These are phyloP conservation scores for Thalia dealbata DNA, from an alignment of 176 grass and related monocot genomes.

Conservation along the genomic window DNA sequence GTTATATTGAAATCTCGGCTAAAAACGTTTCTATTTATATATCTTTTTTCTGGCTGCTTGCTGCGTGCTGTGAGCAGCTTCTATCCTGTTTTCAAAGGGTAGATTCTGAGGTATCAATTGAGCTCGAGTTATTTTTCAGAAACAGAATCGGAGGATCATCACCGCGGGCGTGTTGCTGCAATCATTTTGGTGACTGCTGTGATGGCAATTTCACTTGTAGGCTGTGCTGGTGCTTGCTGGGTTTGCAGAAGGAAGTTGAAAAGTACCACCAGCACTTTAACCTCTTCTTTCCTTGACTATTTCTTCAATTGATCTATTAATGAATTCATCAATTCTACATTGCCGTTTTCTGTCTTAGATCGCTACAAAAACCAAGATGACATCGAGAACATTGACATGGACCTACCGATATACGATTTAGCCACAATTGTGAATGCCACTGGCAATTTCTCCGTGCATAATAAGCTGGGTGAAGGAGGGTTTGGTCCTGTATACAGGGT, in stretches of 20 bases:
- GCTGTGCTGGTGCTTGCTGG: background rate
- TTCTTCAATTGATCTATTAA: too few species aligned
- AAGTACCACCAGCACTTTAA: background rate
- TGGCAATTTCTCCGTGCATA: background rate
- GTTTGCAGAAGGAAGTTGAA: background rate
- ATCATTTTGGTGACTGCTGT: background rate
- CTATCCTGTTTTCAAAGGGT: too few species aligned
- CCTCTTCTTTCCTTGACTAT: too few species aligned
- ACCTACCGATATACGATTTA: background rate
- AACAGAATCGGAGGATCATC: too few species aligned
- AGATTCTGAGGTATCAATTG: too few species aligned
- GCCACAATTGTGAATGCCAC: background rate
- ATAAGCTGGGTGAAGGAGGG: background rate
- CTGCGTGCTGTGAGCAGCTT: too few species aligned
- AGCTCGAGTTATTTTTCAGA: too few species aligned
- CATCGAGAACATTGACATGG: background rate
- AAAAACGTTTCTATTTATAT: too few species aligned
- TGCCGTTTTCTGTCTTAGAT: background rate
- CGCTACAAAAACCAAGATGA: background rate
- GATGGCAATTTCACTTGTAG: background rate
- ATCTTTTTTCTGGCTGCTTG: too few species aligned
- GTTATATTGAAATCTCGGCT: too few species aligned
- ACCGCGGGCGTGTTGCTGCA: too few species aligned
- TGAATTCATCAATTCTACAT: too few species aligned
- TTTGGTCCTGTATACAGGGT: background rate